phyloP scores from a whole-genome alignment of 257 asterid species.

The Ehretia macrophylla region DNA sequence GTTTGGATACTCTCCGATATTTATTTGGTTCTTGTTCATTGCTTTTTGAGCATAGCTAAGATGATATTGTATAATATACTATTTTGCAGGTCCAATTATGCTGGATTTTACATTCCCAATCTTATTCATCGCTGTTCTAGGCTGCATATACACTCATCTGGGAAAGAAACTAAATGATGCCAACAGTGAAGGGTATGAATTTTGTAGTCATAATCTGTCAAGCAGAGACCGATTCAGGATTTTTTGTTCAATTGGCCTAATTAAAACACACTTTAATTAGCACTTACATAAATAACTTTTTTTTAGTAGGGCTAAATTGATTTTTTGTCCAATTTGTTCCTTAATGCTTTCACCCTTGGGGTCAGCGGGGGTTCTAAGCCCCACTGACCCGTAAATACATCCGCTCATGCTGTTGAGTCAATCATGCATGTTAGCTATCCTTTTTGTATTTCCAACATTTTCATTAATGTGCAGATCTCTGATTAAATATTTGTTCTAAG shows the following conservation, averaged over 20 bases:
- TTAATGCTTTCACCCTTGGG: too few relatives aligned
- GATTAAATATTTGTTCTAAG: background rate
- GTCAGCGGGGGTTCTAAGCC: too few relatives aligned
- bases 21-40: background rate
- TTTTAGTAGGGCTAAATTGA: too few relatives aligned
- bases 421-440: too few relatives aligned
- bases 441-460: background rate
- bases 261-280: too few relatives aligned
- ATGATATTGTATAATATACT: background rate
- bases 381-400: too few relatives aligned
- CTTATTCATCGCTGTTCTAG: constrained; percentile 85
- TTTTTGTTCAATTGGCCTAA: too few relatives aligned
- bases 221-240: too few relatives aligned
- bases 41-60: background rate
- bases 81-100: constrained; percentile 65
- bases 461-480: too few relatives aligned
- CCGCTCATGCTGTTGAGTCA: too few relatives aligned
- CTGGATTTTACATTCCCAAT: constrained; percentile 91
- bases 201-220: background rate
- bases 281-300: too few relatives aligned
- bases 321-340: background rate
- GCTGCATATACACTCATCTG: constrained; percentile 72
- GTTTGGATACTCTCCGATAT: background rate
- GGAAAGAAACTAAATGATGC: constrained; percentile 38
- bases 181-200: constrained; percentile 25